Evolutionary conservation across 805 yeast species (phyloP).

Genomic region (Komagataella populi): DNA sequence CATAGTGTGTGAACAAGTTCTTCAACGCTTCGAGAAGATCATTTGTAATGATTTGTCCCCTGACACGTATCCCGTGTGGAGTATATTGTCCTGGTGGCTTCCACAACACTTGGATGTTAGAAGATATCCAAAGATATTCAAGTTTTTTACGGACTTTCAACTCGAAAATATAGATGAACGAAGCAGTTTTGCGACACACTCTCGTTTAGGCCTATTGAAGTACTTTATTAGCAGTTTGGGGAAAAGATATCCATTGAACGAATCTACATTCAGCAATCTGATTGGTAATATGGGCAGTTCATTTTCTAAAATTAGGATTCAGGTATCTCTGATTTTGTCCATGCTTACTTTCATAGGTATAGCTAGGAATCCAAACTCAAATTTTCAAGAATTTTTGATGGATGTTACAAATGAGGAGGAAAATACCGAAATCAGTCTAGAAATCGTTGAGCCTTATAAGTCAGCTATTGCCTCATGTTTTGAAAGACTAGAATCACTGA

Average conservation of each 20-base stretch:
- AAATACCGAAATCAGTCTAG: slow-evolving; percentile 14
- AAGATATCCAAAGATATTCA: slow-evolving; percentile 40
- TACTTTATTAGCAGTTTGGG: slow-evolving; percentile 15
- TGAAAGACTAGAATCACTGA: slow-evolving; percentile 24
- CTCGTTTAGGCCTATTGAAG: slow-evolving; percentile 43
- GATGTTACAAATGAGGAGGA: slow-evolving; percentile 24
- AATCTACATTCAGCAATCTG: background rate
- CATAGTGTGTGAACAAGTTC: slow-evolving; percentile 31
- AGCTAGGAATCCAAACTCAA: slow-evolving; percentile 24
- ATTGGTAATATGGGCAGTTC: background rate
- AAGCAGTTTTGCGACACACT: slow-evolving; percentile 16
- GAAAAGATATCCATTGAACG: background rate
- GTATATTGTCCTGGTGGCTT: slow-evolving; percentile 60
- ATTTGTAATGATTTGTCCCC: slow-evolving; percentile 54
- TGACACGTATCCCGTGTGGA: slow-evolving; percentile 66
- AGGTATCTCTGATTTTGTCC: slow-evolving; percentile 13
- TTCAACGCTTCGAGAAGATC: slow-evolving; percentile 27
- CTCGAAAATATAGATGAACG: slow-evolving; percentile 54
- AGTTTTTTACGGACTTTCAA: slow-evolving; percentile 30
- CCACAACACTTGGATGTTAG: slow-evolving; percentile 56
- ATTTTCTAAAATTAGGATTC: background rate
- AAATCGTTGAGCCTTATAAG: slow-evolving; percentile 17
- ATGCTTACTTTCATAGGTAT: slow-evolving; percentile 22
- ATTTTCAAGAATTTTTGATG: slow-evolving; percentile 24
- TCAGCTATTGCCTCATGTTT: slow-evolving; percentile 28